Evolutionary conservation across 1,284 basidiomycete genomes (phyloP).

Genomic region (Tausonia pullulans): DNA sequence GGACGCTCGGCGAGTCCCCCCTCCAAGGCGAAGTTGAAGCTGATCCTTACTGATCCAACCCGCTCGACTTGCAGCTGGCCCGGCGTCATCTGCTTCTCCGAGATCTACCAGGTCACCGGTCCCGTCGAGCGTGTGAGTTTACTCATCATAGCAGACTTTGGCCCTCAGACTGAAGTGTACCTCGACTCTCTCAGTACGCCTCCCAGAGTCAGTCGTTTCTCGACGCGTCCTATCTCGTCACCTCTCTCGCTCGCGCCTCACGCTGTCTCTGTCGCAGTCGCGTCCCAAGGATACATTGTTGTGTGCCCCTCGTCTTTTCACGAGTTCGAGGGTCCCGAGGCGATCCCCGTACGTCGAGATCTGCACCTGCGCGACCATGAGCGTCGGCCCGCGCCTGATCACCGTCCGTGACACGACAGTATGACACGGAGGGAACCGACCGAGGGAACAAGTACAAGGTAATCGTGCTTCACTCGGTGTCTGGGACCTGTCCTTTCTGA

Average conservation of each 20-base stretch:
- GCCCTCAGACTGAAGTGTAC: too few species aligned
- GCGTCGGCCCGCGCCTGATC: background rate
- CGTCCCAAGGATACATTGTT: slow-evolving; percentile 6
- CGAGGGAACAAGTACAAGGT: slow-evolving; percentile 82
- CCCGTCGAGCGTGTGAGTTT: slow-evolving; percentile 10
- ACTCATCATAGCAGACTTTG: background rate
- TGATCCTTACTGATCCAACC: background rate
- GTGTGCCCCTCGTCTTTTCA: slow-evolving; percentile 74
- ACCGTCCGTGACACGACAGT: background rate
- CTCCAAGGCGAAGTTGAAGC: background rate
- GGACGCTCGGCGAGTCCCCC: background rate
- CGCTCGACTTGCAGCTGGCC: slow-evolving; percentile 29
- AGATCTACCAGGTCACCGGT: slow-evolving; percentile 36
- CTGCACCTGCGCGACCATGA: background rate
- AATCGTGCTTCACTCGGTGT: slow-evolving; percentile 16
- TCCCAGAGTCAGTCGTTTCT: slow-evolving; percentile 23
- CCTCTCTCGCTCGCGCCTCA: background rate
- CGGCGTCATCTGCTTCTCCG: slow-evolving; percentile 23
- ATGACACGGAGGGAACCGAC: slow-evolving; percentile 48
- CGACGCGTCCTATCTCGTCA: slow-evolving; percentile 4
- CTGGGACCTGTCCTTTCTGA: background rate
- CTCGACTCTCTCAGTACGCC: slow-evolving; percentile 18
- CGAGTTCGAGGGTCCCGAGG: slow-evolving; percentile 72
- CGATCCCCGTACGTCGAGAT: slow-evolving; percentile 59
- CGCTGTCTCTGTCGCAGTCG: slow-evolving; percentile 17